Evolutionary conservation across 2,329 filamentous ascomycete genomes (phyloP).

Genomic region (Beauveria asiatica): DNA sequence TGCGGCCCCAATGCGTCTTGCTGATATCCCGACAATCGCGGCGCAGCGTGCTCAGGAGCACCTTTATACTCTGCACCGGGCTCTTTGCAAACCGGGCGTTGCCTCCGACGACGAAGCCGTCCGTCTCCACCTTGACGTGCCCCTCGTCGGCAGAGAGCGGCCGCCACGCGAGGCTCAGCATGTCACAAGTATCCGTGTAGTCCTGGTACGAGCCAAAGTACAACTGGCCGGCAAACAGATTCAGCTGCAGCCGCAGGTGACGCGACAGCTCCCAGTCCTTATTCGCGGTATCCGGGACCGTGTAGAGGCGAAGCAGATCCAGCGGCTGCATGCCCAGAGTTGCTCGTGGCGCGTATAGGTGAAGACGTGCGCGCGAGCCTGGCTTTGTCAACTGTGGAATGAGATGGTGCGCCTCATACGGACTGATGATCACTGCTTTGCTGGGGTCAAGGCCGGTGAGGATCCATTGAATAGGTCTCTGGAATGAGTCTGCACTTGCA

Average conservation of each 20-base stretch:
- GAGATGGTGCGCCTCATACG: conserved; percentile 48
- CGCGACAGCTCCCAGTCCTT: neutral
- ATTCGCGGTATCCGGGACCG: neutral
- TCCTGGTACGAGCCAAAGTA: conserved; percentile 48
- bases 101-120: conserved; percentile 25
- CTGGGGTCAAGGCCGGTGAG: neutral
- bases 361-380: conserved; percentile 29
- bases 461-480: conserved; percentile 3
- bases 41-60: conserved; percentile 28
- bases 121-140: conserved; percentile 10
- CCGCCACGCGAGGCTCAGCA: conserved; percentile 38
- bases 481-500: neutral
- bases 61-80: conserved; percentile 29
- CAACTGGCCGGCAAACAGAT: conserved; percentile 60
- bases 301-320: neutral
- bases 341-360: conserved; percentile 32
- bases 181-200: conserved; percentile 43
- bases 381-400: conserved; percentile 25
- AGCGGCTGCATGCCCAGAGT: neutral
- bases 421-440: conserved; percentile 48
- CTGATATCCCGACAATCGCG: conserved; percentile 28
- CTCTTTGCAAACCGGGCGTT: conserved; percentile 20
- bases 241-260: conserved; percentile 29
- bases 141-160: conserved; percentile 17
- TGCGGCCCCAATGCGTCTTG: conserved; percentile 33